phyloP scores from a whole-genome alignment of 2,329 filamentous ascomycete species.

The Phyllosticta citribraziliensis region DNA sequence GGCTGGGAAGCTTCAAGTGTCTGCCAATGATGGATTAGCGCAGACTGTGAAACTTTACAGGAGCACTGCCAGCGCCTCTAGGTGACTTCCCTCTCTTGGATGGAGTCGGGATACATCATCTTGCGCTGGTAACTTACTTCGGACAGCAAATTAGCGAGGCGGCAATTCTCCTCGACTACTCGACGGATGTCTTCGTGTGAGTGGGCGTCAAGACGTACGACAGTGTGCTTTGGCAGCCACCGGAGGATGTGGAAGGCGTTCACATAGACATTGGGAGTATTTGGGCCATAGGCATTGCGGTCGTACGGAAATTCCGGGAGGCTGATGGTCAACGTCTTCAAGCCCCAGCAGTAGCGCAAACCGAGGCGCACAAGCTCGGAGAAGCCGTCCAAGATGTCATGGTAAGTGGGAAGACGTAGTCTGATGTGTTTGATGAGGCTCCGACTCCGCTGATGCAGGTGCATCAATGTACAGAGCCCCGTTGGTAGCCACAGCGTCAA shows the following conservation, averaged over 20 bases:
- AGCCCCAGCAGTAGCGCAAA: slow-evolving; percentile 36
- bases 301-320: slow-evolving; percentile 27
- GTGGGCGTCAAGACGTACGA: slow-evolving; percentile 31
- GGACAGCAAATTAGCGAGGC: slow-evolving; percentile 30
- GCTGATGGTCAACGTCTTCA: slow-evolving; percentile 32
- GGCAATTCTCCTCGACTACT: slow-evolving; percentile 34
- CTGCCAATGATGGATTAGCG: slow-evolving; percentile 7
- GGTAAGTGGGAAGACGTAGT: slow-evolving; percentile 35
- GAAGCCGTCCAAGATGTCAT: slow-evolving; percentile 38
- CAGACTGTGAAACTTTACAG: neutral
- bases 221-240: slow-evolving; percentile 35
- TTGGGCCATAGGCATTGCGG: slow-evolving; percentile 10
- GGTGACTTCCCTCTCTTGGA: neutral
- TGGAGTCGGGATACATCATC: neutral
- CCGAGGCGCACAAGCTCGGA: slow-evolving; percentile 36
- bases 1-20: neutral
- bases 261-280: slow-evolving; percentile 35
- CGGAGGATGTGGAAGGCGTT: slow-evolving; percentile 39
- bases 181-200: slow-evolving; percentile 29
- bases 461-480: slow-evolving; percentile 28
- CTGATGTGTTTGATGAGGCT: slow-evolving; percentile 34
- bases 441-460: slow-evolving; percentile 33
- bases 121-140: slow-evolving; percentile 22
- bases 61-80: neutral
- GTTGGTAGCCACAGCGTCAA: slow-evolving; percentile 30